Conservation (phyloP, 2,329 filamentous ascomycete genomes). For the Fusarium anguioides region DNA sequence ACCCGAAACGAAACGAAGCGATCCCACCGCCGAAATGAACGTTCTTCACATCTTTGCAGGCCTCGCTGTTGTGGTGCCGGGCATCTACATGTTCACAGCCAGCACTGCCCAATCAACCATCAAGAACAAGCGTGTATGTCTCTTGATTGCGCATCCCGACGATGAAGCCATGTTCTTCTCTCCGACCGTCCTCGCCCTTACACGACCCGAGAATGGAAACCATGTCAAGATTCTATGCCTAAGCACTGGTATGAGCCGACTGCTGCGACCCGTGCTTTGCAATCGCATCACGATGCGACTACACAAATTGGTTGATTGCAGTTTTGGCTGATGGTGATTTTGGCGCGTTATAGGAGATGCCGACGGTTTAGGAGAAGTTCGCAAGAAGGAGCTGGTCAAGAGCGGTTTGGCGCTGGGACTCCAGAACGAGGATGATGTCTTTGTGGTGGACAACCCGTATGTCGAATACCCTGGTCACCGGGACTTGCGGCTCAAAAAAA, state of each 20-base stretch:
- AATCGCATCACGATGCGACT: slow-evolving; percentile 21
- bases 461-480: slow-evolving; percentile 38
- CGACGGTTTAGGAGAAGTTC: slow-evolving; percentile 84
- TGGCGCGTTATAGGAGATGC: slow-evolving; percentile 72
- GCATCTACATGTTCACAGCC: slow-evolving; percentile 65
- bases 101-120: slow-evolving; percentile 63
- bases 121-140: slow-evolving; percentile 84
- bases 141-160: slow-evolving; percentile 96
- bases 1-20: neutral
- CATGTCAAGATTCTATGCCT: slow-evolving; percentile 95
- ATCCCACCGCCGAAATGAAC: slow-evolving; percentile 37
- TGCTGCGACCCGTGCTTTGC: slow-evolving; percentile 12
- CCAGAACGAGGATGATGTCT: slow-evolving; percentile 79
- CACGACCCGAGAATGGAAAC: slow-evolving; percentile 81
- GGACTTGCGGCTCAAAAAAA: neutral
- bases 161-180: slow-evolving; percentile 99
- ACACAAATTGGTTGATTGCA: slow-evolving; percentile 18
- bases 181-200: slow-evolving; percentile 86
- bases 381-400: slow-evolving; percentile 84
- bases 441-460: slow-evolving; percentile 83
- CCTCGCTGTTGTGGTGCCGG: slow-evolving; percentile 55
- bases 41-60: slow-evolving; percentile 41
- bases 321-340: slow-evolving; percentile 36
- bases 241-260: slow-evolving; percentile 72
- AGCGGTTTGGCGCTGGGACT: slow-evolving; percentile 83